Evolutionary conservation across 768 basidiomycete species (phyloP).

Genomic region (Jaapia argillacea): DNA sequence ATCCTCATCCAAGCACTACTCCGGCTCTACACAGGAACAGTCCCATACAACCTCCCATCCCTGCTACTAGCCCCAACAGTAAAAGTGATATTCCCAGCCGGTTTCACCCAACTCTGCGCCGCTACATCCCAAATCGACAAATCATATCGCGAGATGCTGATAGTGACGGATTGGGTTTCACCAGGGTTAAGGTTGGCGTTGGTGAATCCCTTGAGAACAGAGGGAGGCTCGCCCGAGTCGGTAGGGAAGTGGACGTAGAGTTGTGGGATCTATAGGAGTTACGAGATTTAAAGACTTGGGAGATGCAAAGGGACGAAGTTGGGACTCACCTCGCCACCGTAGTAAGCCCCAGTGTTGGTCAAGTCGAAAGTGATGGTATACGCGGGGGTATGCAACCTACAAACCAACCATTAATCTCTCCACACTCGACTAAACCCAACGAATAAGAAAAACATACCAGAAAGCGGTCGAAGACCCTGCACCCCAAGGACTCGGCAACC

Average conservation of each 20-base stretch:
- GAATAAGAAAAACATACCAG: slow-evolving; percentile 33
- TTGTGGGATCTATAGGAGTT: slow-evolving; percentile 71
- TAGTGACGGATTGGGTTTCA: slow-evolving; percentile 32
- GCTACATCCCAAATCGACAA: slow-evolving; percentile 69
- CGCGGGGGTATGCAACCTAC: slow-evolving; percentile 56
- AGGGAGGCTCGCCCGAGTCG: slow-evolving; percentile 59
- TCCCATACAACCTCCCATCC: too few relatives aligned
- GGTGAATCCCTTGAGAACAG: slow-evolving; percentile 57
- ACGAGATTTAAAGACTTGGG: too few relatives aligned
- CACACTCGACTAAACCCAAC: too few relatives aligned
- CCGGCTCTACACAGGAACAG: too few relatives aligned
- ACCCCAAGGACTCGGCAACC: slow-evolving; percentile 40
- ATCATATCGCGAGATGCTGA: slow-evolving; percentile 60
- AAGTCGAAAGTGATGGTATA: slow-evolving; percentile 56
- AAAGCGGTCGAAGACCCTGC: slow-evolving; percentile 52
- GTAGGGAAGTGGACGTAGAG: slow-evolving; percentile 62
- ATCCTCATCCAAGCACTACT: too few relatives aligned
- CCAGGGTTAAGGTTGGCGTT: slow-evolving; percentile 41
- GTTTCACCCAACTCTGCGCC: slow-evolving; percentile 66
- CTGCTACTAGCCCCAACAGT: slow-evolving; percentile 63
- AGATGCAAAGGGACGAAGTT: too few relatives aligned
- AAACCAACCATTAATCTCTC: too few relatives aligned
- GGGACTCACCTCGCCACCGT: slow-evolving; percentile 66
- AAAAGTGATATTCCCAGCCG: slow-evolving; percentile 50
- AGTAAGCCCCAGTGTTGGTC: slow-evolving; percentile 48